Base-by-base conservation (phyloP, 306 rosid species). In the Vigna nakashimae region DNA sequence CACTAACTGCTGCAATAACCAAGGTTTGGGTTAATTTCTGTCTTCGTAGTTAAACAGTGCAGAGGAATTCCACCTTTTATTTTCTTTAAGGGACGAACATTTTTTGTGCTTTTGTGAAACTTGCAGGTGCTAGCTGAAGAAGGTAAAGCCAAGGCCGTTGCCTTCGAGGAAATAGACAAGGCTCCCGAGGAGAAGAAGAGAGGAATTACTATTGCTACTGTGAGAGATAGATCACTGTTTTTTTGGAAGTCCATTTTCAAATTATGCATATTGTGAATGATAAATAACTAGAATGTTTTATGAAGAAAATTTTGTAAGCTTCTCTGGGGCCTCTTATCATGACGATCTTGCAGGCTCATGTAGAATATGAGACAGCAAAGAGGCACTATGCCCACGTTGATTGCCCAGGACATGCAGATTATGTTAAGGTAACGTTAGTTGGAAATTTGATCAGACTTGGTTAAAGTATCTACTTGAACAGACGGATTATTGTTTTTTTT, bases 321-420 rank as follows among this genome's bases (percentile, higher is more conserved):
- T 53, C 55, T 69, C 70, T 57, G 60, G 65, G 53, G 49, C 11
- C 52, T 75, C 17, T 84, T 34, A 26, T 34, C 16, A 48, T 68
- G 48, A 36, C 42, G 42, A 75, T 69, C 66, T 82, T 80, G 43
- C 77, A 96, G 99, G 99, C 97, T 78, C 99, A 96, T 74, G 99
- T 96, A 0, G 99, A 96, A 85, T 92, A 93, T 43, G 99, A 96
- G 80, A 96, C 99, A 69, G 57, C 83, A 40, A 96, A 91, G 81
- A 87, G 99, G 45, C 99, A 95, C 69, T 95, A 95, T 80, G 99
- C 99, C 0, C 98, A 95, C 55, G 99, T 95, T 57, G 99, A 95
- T 84, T 95, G 99, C 82, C 98, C 99, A 1, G 99, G 99, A 67
- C 99, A 95, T 26, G 99, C 99, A 22, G 99, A 95, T 68, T 95